Evolutionary conservation across 129 eudicot species (phyloP).

Genomic region (Deinandra increscens): DNA sequence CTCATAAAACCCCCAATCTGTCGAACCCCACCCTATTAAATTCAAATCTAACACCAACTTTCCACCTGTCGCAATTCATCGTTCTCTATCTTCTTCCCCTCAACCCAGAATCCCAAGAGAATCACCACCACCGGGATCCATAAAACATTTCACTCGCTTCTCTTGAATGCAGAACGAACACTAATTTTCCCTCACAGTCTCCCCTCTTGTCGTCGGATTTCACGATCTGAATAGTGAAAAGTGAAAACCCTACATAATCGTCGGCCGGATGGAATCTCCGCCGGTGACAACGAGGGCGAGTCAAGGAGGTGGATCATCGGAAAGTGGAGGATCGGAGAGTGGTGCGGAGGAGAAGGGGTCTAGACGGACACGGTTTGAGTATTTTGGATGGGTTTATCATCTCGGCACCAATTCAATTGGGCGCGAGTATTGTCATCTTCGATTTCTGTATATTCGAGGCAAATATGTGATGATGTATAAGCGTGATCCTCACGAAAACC

Average conservation of each 20-base stretch:
- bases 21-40: not conserved
- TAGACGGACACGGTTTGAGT: conserved; percentile 49
- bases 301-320: conserved; percentile 45
- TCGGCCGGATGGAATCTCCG: conserved; percentile 45
- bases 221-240: too few relatives aligned
- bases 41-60: not conserved
- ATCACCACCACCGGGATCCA: not conserved
- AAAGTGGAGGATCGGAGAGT: conserved; percentile 51
- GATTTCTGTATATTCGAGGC: conserved; percentile 72
- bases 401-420: conserved; percentile 77
- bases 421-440: conserved; percentile 72
- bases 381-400: conserved; percentile 91
- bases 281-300: conserved; percentile 33
- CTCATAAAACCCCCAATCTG: conserved; percentile 7
- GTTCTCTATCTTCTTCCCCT: not conserved
- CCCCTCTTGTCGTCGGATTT: conserved; percentile 14
- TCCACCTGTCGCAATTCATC: conserved; percentile 21
- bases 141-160: conserved; percentile 2
- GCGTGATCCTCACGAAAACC: conserved; percentile 82
- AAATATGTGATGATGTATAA: conserved; percentile 80
- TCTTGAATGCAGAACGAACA: not conserved
- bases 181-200: not conserved
- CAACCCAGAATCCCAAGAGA: conserved; percentile 23
- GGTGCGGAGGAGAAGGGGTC: conserved; percentile 46
- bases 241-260: conserved; percentile 11